Conservation (phyloP, 2,329 filamentous ascomycete genomes). For the Fusarium sp. region DNA sequence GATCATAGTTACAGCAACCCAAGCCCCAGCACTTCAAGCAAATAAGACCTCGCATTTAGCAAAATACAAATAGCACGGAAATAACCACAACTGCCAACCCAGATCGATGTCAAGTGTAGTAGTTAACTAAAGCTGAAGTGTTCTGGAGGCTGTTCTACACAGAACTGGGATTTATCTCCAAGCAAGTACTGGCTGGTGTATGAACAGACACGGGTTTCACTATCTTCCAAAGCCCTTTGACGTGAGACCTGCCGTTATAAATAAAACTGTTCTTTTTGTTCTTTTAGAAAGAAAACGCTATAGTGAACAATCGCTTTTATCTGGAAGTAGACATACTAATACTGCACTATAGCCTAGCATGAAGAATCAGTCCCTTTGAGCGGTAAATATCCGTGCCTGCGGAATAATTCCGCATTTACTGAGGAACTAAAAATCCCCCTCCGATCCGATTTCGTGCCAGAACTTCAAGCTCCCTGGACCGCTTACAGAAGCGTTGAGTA, state of each 20-base stretch:
- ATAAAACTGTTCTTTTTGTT: too few relatives aligned
- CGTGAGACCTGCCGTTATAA: rapidly evolving
- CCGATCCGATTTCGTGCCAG: not conserved
- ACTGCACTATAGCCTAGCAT: too few relatives aligned
- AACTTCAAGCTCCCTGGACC: rapidly evolving
- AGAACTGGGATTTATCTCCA: not conserved
- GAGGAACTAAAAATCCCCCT: too few relatives aligned
- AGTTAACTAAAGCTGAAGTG: not conserved
- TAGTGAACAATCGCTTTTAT: not conserved
- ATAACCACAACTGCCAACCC: rapidly evolving
- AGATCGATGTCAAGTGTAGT: too few relatives aligned
- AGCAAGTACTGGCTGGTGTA: not conserved
- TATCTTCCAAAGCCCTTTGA: not conserved
- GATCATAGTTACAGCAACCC: rapidly evolving
- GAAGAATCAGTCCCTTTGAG: not conserved
- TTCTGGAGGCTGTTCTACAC: too few relatives aligned
- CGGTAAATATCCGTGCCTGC: not conserved
- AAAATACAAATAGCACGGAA: not conserved
- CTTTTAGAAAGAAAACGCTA: rapidly evolving
- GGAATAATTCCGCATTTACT: not conserved
- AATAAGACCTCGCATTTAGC: not conserved
- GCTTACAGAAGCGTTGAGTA: not conserved
- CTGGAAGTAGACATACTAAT: too few relatives aligned
- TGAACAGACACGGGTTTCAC: not conserved
- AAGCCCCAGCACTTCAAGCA: not conserved